Base-by-base conservation (phyloP, 2,329 filamentous ascomycete genomes). In the Colletotrichum coccodes region DNA sequence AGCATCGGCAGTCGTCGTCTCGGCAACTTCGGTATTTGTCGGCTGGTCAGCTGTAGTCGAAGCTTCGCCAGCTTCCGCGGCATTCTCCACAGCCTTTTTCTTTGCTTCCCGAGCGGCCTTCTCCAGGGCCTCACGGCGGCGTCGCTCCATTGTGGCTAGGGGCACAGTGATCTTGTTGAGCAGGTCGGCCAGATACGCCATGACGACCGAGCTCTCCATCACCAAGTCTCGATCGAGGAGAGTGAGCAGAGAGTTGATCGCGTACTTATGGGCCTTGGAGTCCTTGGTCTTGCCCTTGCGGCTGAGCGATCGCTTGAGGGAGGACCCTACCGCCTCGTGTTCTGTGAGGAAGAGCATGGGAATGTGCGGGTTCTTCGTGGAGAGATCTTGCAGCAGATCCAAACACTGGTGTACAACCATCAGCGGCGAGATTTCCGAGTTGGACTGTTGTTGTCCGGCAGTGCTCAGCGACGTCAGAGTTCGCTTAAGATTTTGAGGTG, bases 391-490 rank as follows among this genome's bases (percentile, higher is more conserved):
- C 12, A 99, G 86, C 3, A 96, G 90, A 71, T 92, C 91, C 42
- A 99, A 86, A 76, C 96, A 98, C 79, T 99, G 97, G 78, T 98
- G 95, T 9, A 98, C 94, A 60, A 99, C 94, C 84, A 98, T 90
- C 47, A 98, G 87, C 14, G 97, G 97, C 5, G 96, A 98, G 47
- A 97, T 92, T 76, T 98, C 96, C 6, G 93, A 93, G 78, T 91
- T 94, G 56, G 91, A 89, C 72, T 87, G 82, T 58, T 79, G 81
- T 74, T 78, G 76, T 73, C 82, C 76, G 74, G 83, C 73, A 73
- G 81, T 70, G 76, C 79, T 80, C 78, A 86, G 76, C 40, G 89
- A 88, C 12, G 93, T 93, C 63, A 91, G 82, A 54, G 90, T 91
- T 71, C 93, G 92, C 83, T 95, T 97, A 64, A 92, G 81, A 66